phyloP scores from a whole-genome alignment of 192 early-diverging fungal species.

The Backusella mclennaniae region DNA sequence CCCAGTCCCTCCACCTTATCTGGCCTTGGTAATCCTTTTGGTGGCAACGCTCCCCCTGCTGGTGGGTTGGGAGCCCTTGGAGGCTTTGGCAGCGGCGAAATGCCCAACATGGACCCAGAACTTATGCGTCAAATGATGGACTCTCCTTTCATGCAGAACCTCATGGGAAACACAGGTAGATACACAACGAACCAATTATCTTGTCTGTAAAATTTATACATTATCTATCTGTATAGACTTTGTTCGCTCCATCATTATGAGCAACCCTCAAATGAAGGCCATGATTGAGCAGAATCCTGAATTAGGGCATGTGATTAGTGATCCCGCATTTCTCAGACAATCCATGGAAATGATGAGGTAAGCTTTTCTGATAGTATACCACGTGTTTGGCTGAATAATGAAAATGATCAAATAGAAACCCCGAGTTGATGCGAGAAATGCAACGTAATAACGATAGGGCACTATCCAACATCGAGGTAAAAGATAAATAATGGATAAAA shows the following conservation, averaged over 20 bases:
- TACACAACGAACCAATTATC: background rate
- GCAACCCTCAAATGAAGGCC: slow-evolving; percentile 55
- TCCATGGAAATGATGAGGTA: slow-evolving; percentile 47
- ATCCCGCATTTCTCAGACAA: slow-evolving; percentile 60
- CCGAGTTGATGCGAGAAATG: slow-evolving; percentile 60
- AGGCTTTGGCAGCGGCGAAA: slow-evolving; percentile 12
- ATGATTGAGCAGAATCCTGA: slow-evolving; percentile 64
- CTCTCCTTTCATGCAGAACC: slow-evolving; percentile 34
- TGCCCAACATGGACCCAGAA: slow-evolving; percentile 32
- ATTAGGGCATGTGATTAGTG: slow-evolving; percentile 60
- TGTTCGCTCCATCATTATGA: slow-evolving; percentile 60
- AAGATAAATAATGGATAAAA: background rate
- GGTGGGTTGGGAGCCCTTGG: background rate
- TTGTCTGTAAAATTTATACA: background rate
- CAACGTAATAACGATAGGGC: slow-evolving; percentile 64
- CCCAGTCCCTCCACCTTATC: slow-evolving; percentile 2
- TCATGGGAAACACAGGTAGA: slow-evolving; percentile 38
- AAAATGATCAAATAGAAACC: slow-evolving; percentile 41
- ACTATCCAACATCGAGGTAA: slow-evolving; percentile 58
- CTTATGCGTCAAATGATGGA: slow-evolving; percentile 41
- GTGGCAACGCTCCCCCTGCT: background rate
- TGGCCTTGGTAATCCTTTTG: background rate
- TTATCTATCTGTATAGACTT: slow-evolving; percentile 36
- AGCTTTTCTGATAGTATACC: background rate
- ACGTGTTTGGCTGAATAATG: background rate